Percentiles rank a stretch among this genome's conserved stretches.
Conservation (phyloP, 352 stramenopile species). For the Globisporangium paddicum region DNA sequence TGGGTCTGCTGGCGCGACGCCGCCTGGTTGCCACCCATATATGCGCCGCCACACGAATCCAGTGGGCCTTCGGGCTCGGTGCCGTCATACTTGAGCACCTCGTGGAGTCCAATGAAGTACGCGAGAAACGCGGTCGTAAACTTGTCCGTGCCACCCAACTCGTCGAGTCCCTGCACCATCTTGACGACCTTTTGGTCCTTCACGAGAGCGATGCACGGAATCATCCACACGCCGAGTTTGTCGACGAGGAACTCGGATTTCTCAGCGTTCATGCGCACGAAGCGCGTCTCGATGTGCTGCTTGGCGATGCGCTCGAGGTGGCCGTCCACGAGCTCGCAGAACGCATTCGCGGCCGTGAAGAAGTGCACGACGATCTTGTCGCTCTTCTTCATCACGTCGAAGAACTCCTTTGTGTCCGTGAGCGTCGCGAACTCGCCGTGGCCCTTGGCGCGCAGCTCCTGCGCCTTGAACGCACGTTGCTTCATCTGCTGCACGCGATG, state of each 20-base stretch:
- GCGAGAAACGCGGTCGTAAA: slow-evolving; percentile 92
- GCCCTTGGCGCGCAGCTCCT: slow-evolving; percentile 72
- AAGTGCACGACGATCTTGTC: slow-evolving; percentile 94
- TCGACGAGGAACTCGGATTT: slow-evolving; percentile 96
- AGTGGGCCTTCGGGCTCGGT: slow-evolving; percentile 48
- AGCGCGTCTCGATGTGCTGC: slow-evolving; percentile 93
- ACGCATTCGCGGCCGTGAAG: slow-evolving; percentile 90
- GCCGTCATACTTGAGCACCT: slow-evolving; percentile 97
- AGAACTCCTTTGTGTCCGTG: slow-evolving; percentile 93
- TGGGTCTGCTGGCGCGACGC: slow-evolving; percentile 30
- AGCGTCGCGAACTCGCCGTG: slow-evolving; percentile 90
- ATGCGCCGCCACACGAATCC: slow-evolving; percentile 64
- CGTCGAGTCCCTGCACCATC: slow-evolving; percentile 94
- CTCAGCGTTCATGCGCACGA: slow-evolving; percentile 96
- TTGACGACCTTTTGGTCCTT: slow-evolving; percentile 95
- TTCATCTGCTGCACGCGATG: slow-evolving; percentile 75
- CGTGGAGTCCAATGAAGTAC: slow-evolving; percentile 89
- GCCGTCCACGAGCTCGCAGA: slow-evolving; percentile 93
- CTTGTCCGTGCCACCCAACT: slow-evolving; percentile 92
- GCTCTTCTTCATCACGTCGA: slow-evolving; percentile 91
- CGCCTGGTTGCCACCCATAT: slow-evolving; percentile 36
- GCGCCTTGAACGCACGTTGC: slow-evolving; percentile 52
- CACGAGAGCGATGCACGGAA: slow-evolving; percentile 94
- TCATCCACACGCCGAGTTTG: slow-evolving; percentile 94
- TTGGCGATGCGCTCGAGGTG: slow-evolving; percentile 89